Evolutionary conservation across 2,329 filamentous ascomycete genomes (phyloP), one percentile per base, ranked within the genome.

Genomic region (Neurospora sp.): DNA sequence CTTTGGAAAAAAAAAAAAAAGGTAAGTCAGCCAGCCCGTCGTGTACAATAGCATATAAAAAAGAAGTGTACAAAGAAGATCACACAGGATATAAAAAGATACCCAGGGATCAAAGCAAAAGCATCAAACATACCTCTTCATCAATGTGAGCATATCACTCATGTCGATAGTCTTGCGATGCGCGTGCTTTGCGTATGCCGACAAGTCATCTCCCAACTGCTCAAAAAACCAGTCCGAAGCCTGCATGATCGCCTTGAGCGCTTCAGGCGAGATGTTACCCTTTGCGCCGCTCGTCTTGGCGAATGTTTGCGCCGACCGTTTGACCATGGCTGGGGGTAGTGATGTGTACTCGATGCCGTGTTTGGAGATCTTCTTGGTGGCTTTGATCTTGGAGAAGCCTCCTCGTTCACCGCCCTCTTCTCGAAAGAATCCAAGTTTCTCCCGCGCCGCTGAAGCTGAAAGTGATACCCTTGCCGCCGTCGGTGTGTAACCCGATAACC

Each of bases 151-250:
- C 75, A 96, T 88, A 78, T 97, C 93, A 74, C 87, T 91, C 78
- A 96, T 92, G 75, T 97, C 92, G 74, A 97, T 93, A 2, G 89
- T 93, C 79, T 91, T 96, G 39, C 93, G 87, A 39, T 91, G 90
- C 5, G 91, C 93, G 79, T 97, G 93, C 71, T 88, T 85, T 19
- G 93, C 91, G 78, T 94, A 97, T 2, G 89, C 90, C 12, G 87
- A 87, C 69, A 97, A 81, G 77, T 97, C 93, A 71, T 93, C 91
- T 66, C 91, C 89, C 2, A 92, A 83, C 79, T 97, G 93, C 80
- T 96, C 92, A 78, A 97, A 97, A 79, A 93, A 97, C 91, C 92
- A 96, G 72, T 96, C 92, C 2, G 92, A 92, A 0, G 93, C 92
- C 77, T 93, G 90, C 76, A 90, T 89, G 69, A 97, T 88, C 4